Evolutionary conservation across 148 eudicot species (phyloP), one percentile per base, ranked within the genome.

Genomic region (Agrostemma githago): DNA sequence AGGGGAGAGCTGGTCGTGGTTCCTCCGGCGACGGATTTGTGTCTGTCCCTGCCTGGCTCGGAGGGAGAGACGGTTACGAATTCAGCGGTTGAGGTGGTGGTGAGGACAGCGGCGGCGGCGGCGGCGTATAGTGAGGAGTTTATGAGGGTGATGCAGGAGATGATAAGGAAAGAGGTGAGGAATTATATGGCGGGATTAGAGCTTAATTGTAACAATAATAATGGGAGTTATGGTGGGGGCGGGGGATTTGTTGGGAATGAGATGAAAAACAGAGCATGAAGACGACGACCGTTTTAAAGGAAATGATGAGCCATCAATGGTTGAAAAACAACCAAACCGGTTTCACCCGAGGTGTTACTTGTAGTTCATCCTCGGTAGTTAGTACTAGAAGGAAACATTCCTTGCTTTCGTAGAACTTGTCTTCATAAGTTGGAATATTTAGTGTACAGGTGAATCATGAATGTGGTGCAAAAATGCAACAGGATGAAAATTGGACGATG

Each of bases 81-180:
- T 34, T 75, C 81, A 4, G 8, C n/a, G 20, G 21, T 8, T 19
- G 14, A 40, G 70, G 5, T 17, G 21, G 51, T 21, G 54, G 2
- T 8, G 39, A 15, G 14, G 4, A 4, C 41, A 10, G 68, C 15
- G 57, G 17, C 65, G 16, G 68, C 15, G 57, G 17, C 65, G 51
- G n/a, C 44, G 78, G 79, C 84, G 61, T 87, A 87, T 48, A 87
- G 76, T 12, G 43, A 78, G 16, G 97, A 91, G 80, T 79, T 93
- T 77, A 34, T 86, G 81, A 83, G 83, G 74, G 88, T 82, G 86
- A 89, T 93, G 92, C 92, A 91, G 76, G 92, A 87, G 73, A 89
- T 93, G 95, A 86, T 91, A 16, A 88, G 81, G 86, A 86, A 74
- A 37, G 98, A 91, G 76, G 97, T 91, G 82, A 84, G 94, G 81